These are phyloP conservation scores for Penicillium odoratum DNA, from an alignment of 495 filamentous ascomycete genomes.

Conservation along the genomic window DNA sequence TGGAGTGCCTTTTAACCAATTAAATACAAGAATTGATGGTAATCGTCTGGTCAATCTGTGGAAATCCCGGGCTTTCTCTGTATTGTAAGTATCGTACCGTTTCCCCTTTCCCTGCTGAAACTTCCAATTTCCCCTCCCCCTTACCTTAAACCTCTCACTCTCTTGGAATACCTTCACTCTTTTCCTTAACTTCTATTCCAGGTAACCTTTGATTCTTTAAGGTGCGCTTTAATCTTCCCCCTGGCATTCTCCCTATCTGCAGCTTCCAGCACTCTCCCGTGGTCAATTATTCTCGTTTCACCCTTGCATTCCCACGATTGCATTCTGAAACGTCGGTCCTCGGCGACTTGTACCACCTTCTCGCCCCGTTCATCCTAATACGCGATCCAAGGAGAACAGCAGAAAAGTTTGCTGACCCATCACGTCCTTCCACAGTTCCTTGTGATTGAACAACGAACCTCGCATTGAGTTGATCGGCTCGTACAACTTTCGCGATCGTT, in stretches of 20 bases:
- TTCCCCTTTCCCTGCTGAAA: slow-evolving; percentile 32
- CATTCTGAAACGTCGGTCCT: slow-evolving; percentile 29
- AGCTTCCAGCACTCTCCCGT: slow-evolving; percentile 13
- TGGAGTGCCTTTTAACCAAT: slow-evolving; percentile 8
- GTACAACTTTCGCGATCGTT: slow-evolving; percentile 22
- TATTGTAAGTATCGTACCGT: slow-evolving; percentile 16
- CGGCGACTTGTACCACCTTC: slow-evolving; percentile 26
- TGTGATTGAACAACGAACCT: slow-evolving; percentile 13
- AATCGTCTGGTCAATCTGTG: slow-evolving; percentile 1
- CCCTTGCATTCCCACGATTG: slow-evolving; percentile 26
- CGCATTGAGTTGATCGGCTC: slow-evolving; percentile 22
- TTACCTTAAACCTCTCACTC: slow-evolving; percentile 29
- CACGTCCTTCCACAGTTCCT: slow-evolving; percentile 13
- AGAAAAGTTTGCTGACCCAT: slow-evolving; percentile 14
- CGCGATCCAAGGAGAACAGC: slow-evolving; percentile 1
- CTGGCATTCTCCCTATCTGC: slow-evolving; percentile 1
- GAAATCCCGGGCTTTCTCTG: not conserved
- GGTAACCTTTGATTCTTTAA: slow-evolving; percentile 14
- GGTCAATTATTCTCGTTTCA: slow-evolving; percentile 20
- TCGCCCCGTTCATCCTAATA: slow-evolving; percentile 10
- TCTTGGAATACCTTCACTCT: slow-evolving; percentile 21
- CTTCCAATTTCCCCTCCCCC: slow-evolving; percentile 30
- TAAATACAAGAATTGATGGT: not conserved
- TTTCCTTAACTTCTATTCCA: slow-evolving; percentile 17
- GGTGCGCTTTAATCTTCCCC: slow-evolving; percentile 11